phyloP scores from a whole-genome alignment of 371 early-diverging fungal genomes.

The Blyttiomyces sp. region DNA sequence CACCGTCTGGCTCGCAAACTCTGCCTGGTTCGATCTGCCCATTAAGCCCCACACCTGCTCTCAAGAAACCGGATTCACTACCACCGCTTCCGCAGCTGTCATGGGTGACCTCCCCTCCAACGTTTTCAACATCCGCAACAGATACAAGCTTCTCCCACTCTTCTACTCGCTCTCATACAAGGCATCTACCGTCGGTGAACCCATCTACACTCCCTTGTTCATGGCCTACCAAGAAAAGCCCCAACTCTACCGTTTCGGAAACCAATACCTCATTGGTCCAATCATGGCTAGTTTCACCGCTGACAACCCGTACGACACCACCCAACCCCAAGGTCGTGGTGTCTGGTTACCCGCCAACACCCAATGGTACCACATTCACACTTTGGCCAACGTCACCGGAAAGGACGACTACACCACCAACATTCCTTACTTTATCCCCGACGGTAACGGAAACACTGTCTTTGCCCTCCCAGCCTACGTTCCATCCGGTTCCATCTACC shows the following conservation, averaged over 20 bases:
- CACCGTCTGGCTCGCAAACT: conserved; percentile 2
- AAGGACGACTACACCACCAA: neutral
- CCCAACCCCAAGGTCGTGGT: neutral
- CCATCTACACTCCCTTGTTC: conserved; percentile 17
- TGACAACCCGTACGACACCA: neutral
- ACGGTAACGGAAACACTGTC: neutral
- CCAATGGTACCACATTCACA: conserved; percentile 22
- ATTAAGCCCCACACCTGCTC: conserved; percentile 2
- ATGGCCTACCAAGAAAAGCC: conserved; percentile 12
- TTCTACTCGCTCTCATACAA: conserved; percentile 17
- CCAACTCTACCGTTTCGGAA: conserved; percentile 1
- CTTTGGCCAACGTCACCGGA: conserved; percentile 5
- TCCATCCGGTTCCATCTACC: conserved; percentile 13
- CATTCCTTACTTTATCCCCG: neutral
- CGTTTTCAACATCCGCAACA: conserved; percentile 16
- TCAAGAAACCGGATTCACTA: no score
- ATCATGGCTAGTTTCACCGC: conserved; percentile 4
- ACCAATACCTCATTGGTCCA: conserved; percentile 17
- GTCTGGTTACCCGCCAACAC: conserved; percentile 15
- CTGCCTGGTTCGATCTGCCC: conserved; percentile 5
- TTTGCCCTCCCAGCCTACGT: conserved; percentile 10
- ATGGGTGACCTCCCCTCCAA: conserved; percentile 17
- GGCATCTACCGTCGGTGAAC: conserved; percentile 4
- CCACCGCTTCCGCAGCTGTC: conserved; percentile 8
- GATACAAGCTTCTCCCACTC: conserved; percentile 17